A percentile compares a stretch with the other conserved stretches of the same genome.
Conservation (phyloP, 371 early-diverging fungal genomes). For the Paraphysoderma sedebokerense region DNA sequence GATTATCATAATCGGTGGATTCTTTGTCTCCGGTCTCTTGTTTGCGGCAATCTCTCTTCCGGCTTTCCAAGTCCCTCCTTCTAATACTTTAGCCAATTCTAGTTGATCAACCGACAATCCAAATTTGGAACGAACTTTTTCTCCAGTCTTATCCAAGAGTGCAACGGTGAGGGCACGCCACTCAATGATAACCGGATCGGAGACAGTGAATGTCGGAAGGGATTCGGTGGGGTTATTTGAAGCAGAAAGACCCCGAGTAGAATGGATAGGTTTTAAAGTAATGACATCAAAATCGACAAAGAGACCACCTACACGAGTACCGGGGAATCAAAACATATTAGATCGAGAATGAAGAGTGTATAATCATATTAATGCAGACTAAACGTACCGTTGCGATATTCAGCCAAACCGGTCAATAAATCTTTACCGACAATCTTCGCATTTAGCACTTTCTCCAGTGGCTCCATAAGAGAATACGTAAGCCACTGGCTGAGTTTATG, state of each 20-base stretch:
- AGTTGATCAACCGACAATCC: conserved; percentile 30
- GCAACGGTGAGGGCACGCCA: conserved; percentile 84
- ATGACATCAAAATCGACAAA: conserved; percentile 51
- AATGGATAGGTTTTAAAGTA: conserved; percentile 14
- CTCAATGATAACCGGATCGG: conserved; percentile 69
- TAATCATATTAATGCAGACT: not conserved
- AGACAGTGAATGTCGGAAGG: conserved; percentile 55
- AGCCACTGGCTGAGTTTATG: conserved; percentile 93
- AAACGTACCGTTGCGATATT: conserved; percentile 67
- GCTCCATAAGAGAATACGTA: conserved; percentile 77
- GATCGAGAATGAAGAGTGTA: not conserved
- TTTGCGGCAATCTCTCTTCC: conserved; percentile 75
- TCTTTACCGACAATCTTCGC: conserved; percentile 38
- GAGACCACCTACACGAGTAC: conserved; percentile 25
- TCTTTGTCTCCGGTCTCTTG: conserved; percentile 50
- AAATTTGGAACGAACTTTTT: conserved; percentile 37
- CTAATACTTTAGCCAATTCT: conserved; percentile 66
- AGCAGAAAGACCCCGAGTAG: not conserved
- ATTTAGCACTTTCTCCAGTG: conserved; percentile 34
- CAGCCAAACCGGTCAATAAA: conserved; percentile 72
- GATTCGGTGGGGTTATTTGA: conserved; percentile 8
- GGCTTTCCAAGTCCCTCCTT: conserved; percentile 85
- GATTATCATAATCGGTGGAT: conserved; percentile 72
- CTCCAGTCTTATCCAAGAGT: conserved; percentile 55
- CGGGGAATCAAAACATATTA: not conserved